A percentile compares a stretch with the other conserved stretches of the same genome.
Conservation (phyloP, 805 yeast genomes). For the Blastobotrys americana region DNA sequence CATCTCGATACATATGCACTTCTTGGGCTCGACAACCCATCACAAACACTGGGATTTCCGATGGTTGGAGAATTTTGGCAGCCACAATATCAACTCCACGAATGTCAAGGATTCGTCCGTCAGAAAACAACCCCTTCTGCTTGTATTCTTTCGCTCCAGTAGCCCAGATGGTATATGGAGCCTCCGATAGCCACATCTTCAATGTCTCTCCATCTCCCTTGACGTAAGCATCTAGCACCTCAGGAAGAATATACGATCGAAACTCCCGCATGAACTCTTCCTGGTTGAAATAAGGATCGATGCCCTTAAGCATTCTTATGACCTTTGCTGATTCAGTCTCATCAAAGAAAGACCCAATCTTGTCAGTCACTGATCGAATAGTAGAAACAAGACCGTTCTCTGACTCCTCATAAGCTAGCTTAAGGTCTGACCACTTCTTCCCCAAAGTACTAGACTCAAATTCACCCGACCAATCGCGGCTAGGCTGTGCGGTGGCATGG, state of each 20-base stretch:
- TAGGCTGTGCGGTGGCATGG: slow-evolving; percentile 70
- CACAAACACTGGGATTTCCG: slow-evolving; percentile 86
- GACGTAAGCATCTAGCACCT: slow-evolving; percentile 88
- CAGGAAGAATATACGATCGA: slow-evolving; percentile 91
- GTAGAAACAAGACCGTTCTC: slow-evolving; percentile 84
- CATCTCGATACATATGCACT: slow-evolving; percentile 77
- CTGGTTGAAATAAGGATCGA: slow-evolving; percentile 82
- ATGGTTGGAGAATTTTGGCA: slow-evolving; percentile 81
- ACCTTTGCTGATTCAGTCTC: slow-evolving; percentile 96
- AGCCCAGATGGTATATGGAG: slow-evolving; percentile 90
- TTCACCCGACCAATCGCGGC: slow-evolving; percentile 59
- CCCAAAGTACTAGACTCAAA: slow-evolving; percentile 66
- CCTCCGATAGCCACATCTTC: slow-evolving; percentile 91
- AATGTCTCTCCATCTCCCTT: slow-evolving; percentile 79
- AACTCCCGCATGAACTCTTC: slow-evolving; percentile 74
- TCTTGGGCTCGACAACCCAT: slow-evolving; percentile 97
- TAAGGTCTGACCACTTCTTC: slow-evolving; percentile 50
- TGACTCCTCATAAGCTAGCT: slow-evolving; percentile 69
- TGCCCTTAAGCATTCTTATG: slow-evolving; percentile 70
- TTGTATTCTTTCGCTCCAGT: slow-evolving; percentile 88
- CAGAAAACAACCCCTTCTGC: slow-evolving; percentile 86
- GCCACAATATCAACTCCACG: slow-evolving; percentile 91
- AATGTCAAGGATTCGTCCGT: slow-evolving; percentile 85
- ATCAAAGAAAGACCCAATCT: slow-evolving; percentile 80
- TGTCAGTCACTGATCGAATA: slow-evolving; percentile 70